phyloP scores from a whole-genome alignment of 345 rosid species.

The Diplotaxis tenuifolia region DNA sequence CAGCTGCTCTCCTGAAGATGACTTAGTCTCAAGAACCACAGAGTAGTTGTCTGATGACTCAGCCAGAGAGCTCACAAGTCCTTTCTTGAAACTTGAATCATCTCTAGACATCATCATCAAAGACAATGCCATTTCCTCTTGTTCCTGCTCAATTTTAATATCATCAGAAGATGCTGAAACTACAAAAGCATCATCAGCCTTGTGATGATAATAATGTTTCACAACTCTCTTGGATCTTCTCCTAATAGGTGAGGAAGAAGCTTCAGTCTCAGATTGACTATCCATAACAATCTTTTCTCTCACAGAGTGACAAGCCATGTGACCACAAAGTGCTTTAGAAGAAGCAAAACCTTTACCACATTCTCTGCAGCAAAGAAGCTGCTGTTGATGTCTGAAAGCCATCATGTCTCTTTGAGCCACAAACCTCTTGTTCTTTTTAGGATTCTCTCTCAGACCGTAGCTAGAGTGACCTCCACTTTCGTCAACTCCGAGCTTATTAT shows the following conservation, averaged over 20 bases:
- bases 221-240: slow-evolving; percentile 60
- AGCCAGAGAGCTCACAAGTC: slow-evolving; percentile 45
- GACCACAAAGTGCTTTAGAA: slow-evolving; percentile 87
- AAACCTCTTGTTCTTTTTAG: slow-evolving; percentile 59
- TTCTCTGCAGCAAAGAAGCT: slow-evolving; percentile 61
- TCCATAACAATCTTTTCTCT: slow-evolving; percentile 55
- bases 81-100: slow-evolving; percentile 60
- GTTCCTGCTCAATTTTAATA: slow-evolving; percentile 70
- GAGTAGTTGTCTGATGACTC: slow-evolving; percentile 74
- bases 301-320: slow-evolving; percentile 86
- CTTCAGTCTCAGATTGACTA: slow-evolving; percentile 70
- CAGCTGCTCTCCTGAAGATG: slow-evolving; percentile 53
- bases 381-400: slow-evolving; percentile 29
- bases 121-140: slow-evolving; percentile 73
- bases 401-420: slow-evolving; percentile 42
- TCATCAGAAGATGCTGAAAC: slow-evolving; percentile 43
- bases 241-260: slow-evolving; percentile 53
- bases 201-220: slow-evolving; percentile 43
- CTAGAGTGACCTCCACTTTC: slow-evolving; percentile 57
- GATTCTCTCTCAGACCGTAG: slow-evolving; percentile 67
- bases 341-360: slow-evolving; percentile 87
- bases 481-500: slow-evolving; percentile 37
- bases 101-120: slow-evolving; percentile 88
- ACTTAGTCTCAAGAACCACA: slow-evolving; percentile 62
- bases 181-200: slow-evolving; percentile 21